A percentile compares a stretch with the other conserved stretches of the same genome.
Evolutionary conservation across 371 early-diverging fungal species (phyloP).

Genomic region (Vittaforma corneae): DNA sequence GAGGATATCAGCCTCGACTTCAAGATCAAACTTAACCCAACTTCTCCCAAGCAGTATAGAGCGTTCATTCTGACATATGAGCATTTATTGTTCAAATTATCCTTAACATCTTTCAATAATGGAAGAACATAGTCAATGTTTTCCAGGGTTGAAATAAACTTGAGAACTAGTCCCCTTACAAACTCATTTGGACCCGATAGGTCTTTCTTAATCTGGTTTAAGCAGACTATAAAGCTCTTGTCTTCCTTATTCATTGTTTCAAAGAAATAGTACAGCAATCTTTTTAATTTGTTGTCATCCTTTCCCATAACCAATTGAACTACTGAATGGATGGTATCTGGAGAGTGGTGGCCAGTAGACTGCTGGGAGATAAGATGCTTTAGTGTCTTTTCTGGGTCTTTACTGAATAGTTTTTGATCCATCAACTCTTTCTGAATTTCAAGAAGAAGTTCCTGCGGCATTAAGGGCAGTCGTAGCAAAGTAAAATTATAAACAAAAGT

Average conservation of each 20-base stretch:
- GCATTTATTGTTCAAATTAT: constrained; percentile 72
- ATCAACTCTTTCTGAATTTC: not conserved
- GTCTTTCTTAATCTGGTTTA: constrained; percentile 83
- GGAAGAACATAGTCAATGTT: constrained; percentile 67
- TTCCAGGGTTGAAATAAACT: constrained; percentile 79
- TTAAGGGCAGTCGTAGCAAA: constrained; percentile 7
- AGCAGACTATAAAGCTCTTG: constrained; percentile 13
- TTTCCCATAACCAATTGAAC: constrained; percentile 18
- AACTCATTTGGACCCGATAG: constrained; percentile 94
- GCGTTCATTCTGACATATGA: constrained; percentile 92
- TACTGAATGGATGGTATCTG: constrained; percentile 26
- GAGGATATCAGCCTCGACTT: constrained; percentile 17
- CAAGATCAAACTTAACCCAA: constrained; percentile 8
- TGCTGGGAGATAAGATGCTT: constrained; percentile 31
- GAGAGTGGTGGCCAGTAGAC: constrained; percentile 12
- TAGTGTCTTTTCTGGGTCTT: constrained; percentile 26
- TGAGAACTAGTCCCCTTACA: constrained; percentile 81
- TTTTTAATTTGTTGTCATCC: constrained; percentile 52
- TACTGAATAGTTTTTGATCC: not conserved
- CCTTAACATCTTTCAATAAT: constrained; percentile 28
- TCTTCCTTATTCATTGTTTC: constrained; percentile 31
- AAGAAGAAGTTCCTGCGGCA: constrained; percentile 9
- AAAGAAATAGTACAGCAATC: constrained; percentile 55
- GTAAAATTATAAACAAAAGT: not conserved
- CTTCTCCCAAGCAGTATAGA: constrained; percentile 61